Evolutionary conservation across 208 protist species (phyloP).

Genomic region (Trypanosoma melophagium): DNA sequence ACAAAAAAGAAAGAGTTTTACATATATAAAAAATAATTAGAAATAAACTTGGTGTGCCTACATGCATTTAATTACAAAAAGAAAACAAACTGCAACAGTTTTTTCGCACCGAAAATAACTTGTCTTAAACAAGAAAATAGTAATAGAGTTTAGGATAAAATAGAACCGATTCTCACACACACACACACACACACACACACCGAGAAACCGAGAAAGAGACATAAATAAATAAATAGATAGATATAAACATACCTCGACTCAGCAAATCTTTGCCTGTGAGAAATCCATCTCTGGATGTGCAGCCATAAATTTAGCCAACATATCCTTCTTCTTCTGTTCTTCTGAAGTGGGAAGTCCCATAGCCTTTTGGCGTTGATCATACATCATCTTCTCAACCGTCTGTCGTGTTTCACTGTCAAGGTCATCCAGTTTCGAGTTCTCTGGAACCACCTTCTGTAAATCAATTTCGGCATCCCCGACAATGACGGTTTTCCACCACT

Average conservation of each 20-base stretch:
- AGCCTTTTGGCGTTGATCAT: constrained; percentile 93
- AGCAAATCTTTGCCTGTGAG: constrained; percentile 93
- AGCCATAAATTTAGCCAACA: constrained; percentile 94
- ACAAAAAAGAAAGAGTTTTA: too few species aligned
- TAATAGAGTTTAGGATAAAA: too few species aligned
- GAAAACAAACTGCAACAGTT: too few species aligned
- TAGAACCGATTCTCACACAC: too few species aligned
- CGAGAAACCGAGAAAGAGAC: too few species aligned
- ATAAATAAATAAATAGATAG: neutral
- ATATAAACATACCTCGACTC: constrained; percentile 9
- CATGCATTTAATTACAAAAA: too few species aligned
- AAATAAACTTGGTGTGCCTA: too few species aligned
- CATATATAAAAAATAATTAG: too few species aligned
- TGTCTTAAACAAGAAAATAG: too few species aligned
- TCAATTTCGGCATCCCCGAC: constrained; percentile 89
- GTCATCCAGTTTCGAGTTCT: constrained; percentile 95
- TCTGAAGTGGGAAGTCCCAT: constrained; percentile 94
- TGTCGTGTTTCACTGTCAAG: constrained; percentile 93
- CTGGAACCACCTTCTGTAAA: constrained; percentile 92
- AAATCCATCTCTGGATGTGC: constrained; percentile 96
- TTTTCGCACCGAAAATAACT: too few species aligned
- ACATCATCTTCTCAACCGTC: constrained; percentile 97
- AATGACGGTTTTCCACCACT: constrained; percentile 93
- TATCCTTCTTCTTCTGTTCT: constrained; percentile 93
- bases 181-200: too few species aligned